Evolutionary conservation across 75 land plant genomes (phyloP), one percentile per base, ranked within the genome.

Genomic region (Sequoia sempervirens): DNA sequence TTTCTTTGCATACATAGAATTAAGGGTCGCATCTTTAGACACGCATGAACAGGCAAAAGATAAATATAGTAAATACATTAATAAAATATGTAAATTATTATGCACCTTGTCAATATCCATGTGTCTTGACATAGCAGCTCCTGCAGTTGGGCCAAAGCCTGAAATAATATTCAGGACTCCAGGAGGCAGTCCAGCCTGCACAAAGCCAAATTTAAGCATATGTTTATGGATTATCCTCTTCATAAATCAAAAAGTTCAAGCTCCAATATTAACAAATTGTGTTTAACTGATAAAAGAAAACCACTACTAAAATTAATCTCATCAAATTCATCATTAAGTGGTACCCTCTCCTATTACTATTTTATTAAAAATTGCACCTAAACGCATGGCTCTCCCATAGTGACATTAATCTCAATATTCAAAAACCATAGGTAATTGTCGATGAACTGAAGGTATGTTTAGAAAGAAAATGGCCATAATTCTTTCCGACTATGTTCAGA

Each of bases 81-180:
- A 32, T 70, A 30, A 70, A 70, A 70, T 14, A 30, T 32, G 4
- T 32, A 30, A 5, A 70, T 70, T 32, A 70, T 30, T 28, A 70
- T 32, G 36, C 20, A 89, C 92, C 88, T 91, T 91, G 83, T 91
- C 92, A 38, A 91, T 34, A 46, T 91, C 92, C 92, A 91, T 91
- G 86, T 91, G 92, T 43, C 76, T 79, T 37, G 92, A 82, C 14
- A 91, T 64, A 12, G 92, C 92, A 20, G 91, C 91, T 20, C 92
- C 92, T 14, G 92, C 91, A n/a, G 91, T 89, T 26, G 84, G 87
- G n/a, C 92, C 92, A 83, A 38, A 91, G 5, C 92, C 92, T 40
- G 92, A 87, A 20, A 91, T 54, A 28, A 91, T 83, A 76, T 91
- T 91, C 37, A 91, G 82, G 75, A 91, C 92, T 28, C 92, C 92